Evolutionary conservation across 768 basidiomycete genomes (phyloP).

Genomic region (Hypsizygus marmoreus): DNA sequence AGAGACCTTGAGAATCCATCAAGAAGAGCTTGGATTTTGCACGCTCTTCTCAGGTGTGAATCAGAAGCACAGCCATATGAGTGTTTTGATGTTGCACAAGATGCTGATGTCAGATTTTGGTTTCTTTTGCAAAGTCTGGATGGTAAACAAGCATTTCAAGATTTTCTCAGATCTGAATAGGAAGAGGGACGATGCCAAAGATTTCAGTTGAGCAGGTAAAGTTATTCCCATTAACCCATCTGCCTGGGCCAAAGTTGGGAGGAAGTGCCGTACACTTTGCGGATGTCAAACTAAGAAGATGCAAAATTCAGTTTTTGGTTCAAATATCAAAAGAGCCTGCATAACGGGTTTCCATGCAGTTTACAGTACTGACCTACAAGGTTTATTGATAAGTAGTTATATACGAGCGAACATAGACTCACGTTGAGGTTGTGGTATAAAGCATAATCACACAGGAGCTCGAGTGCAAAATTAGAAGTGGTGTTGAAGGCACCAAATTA

Average conservation of each 20-base stretch:
- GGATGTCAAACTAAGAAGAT: too few species aligned
- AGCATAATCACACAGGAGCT: background rate
- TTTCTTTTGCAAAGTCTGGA: background rate
- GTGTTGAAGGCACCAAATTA: conserved; percentile 2
- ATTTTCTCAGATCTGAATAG: background rate
- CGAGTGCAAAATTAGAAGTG: background rate
- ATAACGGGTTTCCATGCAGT: too few species aligned
- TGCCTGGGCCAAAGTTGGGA: too few species aligned
- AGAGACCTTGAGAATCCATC: background rate
- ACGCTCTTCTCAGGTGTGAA: too few species aligned
- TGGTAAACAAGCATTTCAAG: background rate
- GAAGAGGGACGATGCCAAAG: background rate
- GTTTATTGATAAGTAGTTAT: too few species aligned
- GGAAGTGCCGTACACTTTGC: too few species aligned
- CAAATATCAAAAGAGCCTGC: too few species aligned
- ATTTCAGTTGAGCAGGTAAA: background rate
- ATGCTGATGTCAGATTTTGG: background rate
- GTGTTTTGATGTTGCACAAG: background rate
- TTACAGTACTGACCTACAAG: too few species aligned
- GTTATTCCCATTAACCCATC: background rate
- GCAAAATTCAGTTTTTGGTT: too few species aligned
- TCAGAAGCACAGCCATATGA: background rate
- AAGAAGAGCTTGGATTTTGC: too few species aligned
- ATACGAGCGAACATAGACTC: too few species aligned
- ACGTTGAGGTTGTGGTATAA: background rate